A percentile compares a stretch with the other conserved stretches of the same genome.
Evolutionary conservation across 148 eudicot species (phyloP).

Genomic region (Chenopodium quinoa): DNA sequence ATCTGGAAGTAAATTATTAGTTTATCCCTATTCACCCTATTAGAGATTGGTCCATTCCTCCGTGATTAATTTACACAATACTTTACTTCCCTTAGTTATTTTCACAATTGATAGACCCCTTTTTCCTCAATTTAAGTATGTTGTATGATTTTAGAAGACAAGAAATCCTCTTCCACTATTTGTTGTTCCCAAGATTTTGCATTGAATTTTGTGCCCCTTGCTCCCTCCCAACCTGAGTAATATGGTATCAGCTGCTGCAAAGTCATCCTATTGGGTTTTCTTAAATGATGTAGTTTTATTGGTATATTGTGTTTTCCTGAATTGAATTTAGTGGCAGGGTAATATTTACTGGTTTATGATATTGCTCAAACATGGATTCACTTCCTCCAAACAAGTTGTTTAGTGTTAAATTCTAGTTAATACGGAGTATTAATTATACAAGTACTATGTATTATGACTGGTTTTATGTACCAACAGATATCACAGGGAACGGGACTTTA

Average conservation of each 20-base stretch:
- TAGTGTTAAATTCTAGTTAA: not conserved
- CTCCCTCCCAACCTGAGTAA: not conserved
- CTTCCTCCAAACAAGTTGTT: not conserved
- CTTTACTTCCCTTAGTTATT: not conserved
- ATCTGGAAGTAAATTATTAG: not conserved
- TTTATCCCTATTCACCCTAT: not conserved
- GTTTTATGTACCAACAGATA: conserved; percentile 38
- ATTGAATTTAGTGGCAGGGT: not conserved
- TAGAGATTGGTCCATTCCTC: not conserved
- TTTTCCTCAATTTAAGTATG: not conserved
- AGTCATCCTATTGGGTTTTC: not conserved
- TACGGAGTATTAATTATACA: not conserved
- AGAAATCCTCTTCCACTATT: not conserved
- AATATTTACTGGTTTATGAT: not conserved
- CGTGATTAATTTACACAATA: not conserved
- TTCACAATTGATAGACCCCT: not conserved
- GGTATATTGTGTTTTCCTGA: not conserved
- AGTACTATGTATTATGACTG: not conserved
- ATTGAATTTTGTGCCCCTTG: not conserved
- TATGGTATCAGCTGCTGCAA: not conserved
- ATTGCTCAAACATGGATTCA: not conserved
- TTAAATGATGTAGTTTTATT: not conserved
- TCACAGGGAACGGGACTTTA: conserved; percentile 57
- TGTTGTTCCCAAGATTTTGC: not conserved
- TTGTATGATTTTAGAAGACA: not conserved